phyloP scores from a whole-genome alignment of 1,284 basidiomycete genomes.

The Sporisorium reilianum region DNA sequence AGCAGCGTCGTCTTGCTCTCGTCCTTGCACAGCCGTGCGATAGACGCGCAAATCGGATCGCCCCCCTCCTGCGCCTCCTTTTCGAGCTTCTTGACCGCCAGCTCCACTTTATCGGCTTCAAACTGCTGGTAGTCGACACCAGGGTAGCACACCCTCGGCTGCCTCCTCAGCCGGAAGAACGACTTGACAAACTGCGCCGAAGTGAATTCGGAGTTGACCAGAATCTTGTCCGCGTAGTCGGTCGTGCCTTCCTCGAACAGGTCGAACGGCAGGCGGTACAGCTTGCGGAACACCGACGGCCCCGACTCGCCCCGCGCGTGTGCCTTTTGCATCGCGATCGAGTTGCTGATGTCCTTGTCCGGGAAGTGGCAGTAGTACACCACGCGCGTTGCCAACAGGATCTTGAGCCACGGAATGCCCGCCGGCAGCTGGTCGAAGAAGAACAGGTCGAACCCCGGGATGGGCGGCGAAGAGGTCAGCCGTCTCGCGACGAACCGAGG shows the following conservation, averaged over 20 bases:
- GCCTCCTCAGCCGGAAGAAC: slow-evolving; percentile 78
- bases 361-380: slow-evolving; percentile 99
- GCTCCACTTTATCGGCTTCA: slow-evolving; percentile 29
- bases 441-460: slow-evolving; percentile 78
- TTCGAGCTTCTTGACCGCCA: slow-evolving; percentile 38
- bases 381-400: slow-evolving; percentile 78
- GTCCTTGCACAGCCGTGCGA: slow-evolving; percentile 32
- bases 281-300: slow-evolving; percentile 29
- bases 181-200: slow-evolving; percentile 75
- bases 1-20: slow-evolving; percentile 78
- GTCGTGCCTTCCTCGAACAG: slow-evolving; percentile 90
- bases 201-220: slow-evolving; percentile 94
- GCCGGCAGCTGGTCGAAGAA: slow-evolving; percentile 95
- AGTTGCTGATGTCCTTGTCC: slow-evolving; percentile 77
- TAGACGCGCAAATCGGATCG: slow-evolving; percentile 26
- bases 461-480: slow-evolving; percentile 66
- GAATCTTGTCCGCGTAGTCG: slow-evolving; percentile 86
- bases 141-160: slow-evolving; percentile 86
- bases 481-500: slow-evolving; percentile 52
- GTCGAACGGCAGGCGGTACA: slow-evolving; percentile 89
- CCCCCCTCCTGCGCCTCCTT: slow-evolving; percentile 71
- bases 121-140: slow-evolving; percentile 75
- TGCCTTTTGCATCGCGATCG: slow-evolving; percentile 64
- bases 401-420: slow-evolving; percentile 84
- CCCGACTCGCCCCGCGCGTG: slow-evolving; percentile 67